Evolutionary conservation across 139 green algal genomes (phyloP).

Genomic region (Chlorella sorokiniana): DNA sequence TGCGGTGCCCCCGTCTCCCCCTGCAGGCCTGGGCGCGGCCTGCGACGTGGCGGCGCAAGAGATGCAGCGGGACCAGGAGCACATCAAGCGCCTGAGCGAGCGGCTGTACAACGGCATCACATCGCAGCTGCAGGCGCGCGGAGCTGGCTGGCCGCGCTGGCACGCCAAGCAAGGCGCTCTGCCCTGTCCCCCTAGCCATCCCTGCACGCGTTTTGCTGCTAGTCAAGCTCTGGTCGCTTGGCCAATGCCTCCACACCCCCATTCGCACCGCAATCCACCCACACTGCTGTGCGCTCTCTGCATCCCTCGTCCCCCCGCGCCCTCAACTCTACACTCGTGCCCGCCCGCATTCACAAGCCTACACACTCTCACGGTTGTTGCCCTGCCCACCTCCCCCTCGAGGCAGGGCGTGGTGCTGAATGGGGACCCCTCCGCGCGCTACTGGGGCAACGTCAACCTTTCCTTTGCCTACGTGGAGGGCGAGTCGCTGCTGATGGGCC

Average conservation of each 20-base stretch:
- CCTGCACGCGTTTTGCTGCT: not conserved
- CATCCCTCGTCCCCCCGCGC: not conserved
- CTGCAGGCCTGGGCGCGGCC: constrained; percentile 79
- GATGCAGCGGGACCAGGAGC: constrained; percentile 78
- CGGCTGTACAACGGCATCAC: constrained; percentile 86
- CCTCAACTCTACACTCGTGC: not conserved
- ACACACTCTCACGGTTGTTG: not conserved
- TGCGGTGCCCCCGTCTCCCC: not conserved
- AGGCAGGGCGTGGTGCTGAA: constrained; percentile 83
- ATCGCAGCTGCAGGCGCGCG: constrained; percentile 87
- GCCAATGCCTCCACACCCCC: too few relatives aligned
- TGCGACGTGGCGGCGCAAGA: constrained; percentile 82
- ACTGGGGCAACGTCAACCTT: constrained; percentile 87
- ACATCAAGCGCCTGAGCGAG: constrained; percentile 75
- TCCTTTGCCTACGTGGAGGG: constrained; percentile 98
- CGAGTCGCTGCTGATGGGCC: constrained; percentile 96
- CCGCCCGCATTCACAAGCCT: too few relatives aligned
- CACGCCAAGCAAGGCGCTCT: too few relatives aligned
- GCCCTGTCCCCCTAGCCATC: not conserved
- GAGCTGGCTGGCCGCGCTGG: too few relatives aligned
- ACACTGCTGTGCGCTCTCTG: too few relatives aligned
- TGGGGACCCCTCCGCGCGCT: constrained; percentile 61
- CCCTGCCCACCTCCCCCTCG: not conserved
- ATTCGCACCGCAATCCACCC: too few relatives aligned
- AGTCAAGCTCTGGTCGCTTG: not conserved